Evolutionary conservation across 371 early-diverging fungal genomes (phyloP), one percentile per base, ranked within the genome.

Genomic region (Syncephalastrum racemosum): DNA sequence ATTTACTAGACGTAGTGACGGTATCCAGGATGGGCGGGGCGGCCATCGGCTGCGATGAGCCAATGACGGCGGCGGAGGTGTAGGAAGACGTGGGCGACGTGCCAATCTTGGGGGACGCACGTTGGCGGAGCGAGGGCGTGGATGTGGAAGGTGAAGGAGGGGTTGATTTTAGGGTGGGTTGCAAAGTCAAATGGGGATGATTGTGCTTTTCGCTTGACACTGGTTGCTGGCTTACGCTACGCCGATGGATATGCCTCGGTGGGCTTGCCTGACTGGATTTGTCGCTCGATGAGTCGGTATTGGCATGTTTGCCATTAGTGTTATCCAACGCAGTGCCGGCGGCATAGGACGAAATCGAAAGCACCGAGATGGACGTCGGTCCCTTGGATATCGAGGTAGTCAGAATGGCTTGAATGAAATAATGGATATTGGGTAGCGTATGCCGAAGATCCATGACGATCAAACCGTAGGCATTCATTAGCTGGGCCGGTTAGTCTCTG

Each of bases 381-480:
- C 66, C 69, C 2, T 75, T 65, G 25, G 71, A 71, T 13, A 71
- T 63, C 4, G 83, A 81, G 0, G 83, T 77, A 2, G 84, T 81
- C n/a, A 83, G 64, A 13, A 84, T 56, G 4, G 79, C 78, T 63
- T 85, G 83, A 47, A 88, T 82, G 41, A 90, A 68, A 24, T 79
- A 74, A 52, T 85, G 83, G 31, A 93, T 70, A 60, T 93, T 93
- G 4, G 91, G 88, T 10, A 93, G 79, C 5, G 91, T 91, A 55
- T 87, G 79, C 18, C 92, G 83, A 7, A 93, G 76, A 65, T 93
- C 89, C 64, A 83, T 82, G 7, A 87, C 86, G 48, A 79, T 74
- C 25, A 90, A 57, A 6, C 89, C 89, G 69, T 90, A 81, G 2
- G 84, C 79, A 68, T 89, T 87, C 85, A 91, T 80, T 46, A 91